A percentile compares a stretch with the other conserved stretches of the same genome.
Conservation (phyloP, 306 rosid genomes). For the Citrullus colocynthis region DNA sequence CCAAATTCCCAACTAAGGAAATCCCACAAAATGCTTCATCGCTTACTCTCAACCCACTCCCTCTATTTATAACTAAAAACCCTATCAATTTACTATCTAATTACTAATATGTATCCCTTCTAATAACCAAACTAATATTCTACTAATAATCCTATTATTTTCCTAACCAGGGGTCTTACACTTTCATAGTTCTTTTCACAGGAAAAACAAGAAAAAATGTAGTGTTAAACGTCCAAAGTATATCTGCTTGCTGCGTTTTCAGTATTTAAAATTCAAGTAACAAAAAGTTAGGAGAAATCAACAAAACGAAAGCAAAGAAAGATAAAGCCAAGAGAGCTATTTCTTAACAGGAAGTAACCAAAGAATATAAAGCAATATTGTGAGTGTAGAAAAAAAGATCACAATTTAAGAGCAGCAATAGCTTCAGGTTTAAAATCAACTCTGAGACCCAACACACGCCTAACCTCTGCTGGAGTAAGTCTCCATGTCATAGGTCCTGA, state of each 20-base stretch:
- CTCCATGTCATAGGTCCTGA: conserved; percentile 99
- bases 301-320: background rate
- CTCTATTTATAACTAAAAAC: no score
- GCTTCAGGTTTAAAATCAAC: conserved; percentile 95
- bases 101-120: no score
- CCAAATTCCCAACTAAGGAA: no score
- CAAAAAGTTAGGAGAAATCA: background rate
- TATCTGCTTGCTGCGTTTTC: background rate
- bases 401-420: conserved; percentile 73
- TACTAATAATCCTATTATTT: no score
- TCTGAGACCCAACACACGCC: conserved; percentile 82
- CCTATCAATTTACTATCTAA: no score
- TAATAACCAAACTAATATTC: no score
- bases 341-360: conserved; percentile 8
- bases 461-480: conserved; percentile 91
- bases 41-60: no score
- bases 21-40: no score
- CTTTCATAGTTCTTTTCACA: background rate
- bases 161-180: no score
- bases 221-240: background rate
- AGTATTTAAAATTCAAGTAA: background rate
- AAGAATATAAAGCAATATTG: conserved; percentile 17
- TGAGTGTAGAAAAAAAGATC: background rate
- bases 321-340: background rate
- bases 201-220: background rate